Evolutionary conservation across 257 asterid genomes (phyloP).

Genomic region (Jasminum sambac): DNA sequence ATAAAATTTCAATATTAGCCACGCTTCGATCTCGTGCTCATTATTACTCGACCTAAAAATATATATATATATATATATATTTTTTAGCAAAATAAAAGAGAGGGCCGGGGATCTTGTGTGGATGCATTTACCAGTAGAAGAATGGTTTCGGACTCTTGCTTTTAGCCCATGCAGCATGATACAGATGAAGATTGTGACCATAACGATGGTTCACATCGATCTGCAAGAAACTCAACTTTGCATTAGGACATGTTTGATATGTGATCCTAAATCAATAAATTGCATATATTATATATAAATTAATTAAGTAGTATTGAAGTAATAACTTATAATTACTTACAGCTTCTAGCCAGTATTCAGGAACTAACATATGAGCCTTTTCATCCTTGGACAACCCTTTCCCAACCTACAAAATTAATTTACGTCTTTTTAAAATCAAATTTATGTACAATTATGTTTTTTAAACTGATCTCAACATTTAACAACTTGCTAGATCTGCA

Average conservation of each 20-base stretch:
- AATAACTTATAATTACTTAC: constrained; percentile 21
- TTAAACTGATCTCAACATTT: too few species aligned
- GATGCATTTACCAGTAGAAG: constrained; percentile 36
- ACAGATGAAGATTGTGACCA: constrained; percentile 34
- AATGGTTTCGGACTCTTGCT: constrained; percentile 36
- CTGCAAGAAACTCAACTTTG: constrained; percentile 10
- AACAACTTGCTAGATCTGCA: too few species aligned
- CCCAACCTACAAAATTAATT: constrained; percentile 24
- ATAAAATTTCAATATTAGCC: too few species aligned
- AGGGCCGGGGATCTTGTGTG: too few species aligned
- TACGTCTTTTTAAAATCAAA: too few species aligned
- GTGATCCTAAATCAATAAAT: not conserved
- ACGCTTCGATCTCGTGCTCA: too few species aligned
- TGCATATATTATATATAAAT: not conserved
- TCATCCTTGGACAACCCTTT: constrained; percentile 33
- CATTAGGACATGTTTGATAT: not conserved
- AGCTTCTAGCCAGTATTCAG: constrained; percentile 33
- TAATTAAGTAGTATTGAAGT: too few species aligned
- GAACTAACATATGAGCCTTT: constrained; percentile 24
- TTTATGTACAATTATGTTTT: too few species aligned
- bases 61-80: too few species aligned
- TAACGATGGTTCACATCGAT: constrained; percentile 35
- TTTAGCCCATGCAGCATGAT: constrained; percentile 29
- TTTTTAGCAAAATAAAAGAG: too few species aligned
- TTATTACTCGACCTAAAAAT: too few species aligned